phyloP scores from a whole-genome alignment of 371 early-diverging fungal species.

The Gilbertella persicaria region DNA sequence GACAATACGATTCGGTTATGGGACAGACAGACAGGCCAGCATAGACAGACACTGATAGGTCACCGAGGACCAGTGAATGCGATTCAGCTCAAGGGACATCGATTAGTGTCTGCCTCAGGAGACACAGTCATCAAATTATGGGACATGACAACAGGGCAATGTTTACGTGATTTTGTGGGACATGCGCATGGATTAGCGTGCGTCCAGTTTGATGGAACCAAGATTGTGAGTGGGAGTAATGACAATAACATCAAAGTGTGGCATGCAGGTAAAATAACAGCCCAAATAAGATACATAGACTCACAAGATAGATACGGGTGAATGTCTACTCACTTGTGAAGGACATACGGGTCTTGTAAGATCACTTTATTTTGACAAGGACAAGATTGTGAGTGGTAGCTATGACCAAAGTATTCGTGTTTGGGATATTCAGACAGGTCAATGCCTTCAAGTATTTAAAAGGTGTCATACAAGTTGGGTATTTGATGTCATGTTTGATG shows the following conservation, averaged over 20 bases:
- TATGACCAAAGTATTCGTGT: conserved; percentile 96
- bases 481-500: conserved; percentile 86
- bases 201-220: conserved; percentile 86
- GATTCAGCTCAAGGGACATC: conserved; percentile 67
- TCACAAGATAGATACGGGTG: conserved; percentile 60
- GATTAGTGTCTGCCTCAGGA: conserved; percentile 84
- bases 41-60: conserved; percentile 67
- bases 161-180: conserved; percentile 67
- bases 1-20: conserved; percentile 91
- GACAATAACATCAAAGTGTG: conserved; percentile 94
- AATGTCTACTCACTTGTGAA: conserved; percentile 59
- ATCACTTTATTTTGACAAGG: conserved; percentile 75
- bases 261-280: conserved; percentile 61
- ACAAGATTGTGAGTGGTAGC: conserved; percentile 52
- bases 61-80: conserved; percentile 92
- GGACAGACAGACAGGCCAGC: conserved; percentile 54
- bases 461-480: conserved; percentile 85
- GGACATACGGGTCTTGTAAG: conserved; percentile 93
- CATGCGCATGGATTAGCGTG: conserved; percentile 90
- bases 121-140: conserved; percentile 87
- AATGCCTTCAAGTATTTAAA: conserved; percentile 48
- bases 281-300: not conserved
- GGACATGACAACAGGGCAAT: conserved; percentile 73
- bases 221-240: conserved; percentile 90
- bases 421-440: conserved; percentile 71